Percentiles rank a stretch among this genome's conserved stretches.
These are phyloP conservation scores for Auriscalpium orientale DNA, from an alignment of 768 basidiomycete species.

Conservation along the genomic window DNA sequence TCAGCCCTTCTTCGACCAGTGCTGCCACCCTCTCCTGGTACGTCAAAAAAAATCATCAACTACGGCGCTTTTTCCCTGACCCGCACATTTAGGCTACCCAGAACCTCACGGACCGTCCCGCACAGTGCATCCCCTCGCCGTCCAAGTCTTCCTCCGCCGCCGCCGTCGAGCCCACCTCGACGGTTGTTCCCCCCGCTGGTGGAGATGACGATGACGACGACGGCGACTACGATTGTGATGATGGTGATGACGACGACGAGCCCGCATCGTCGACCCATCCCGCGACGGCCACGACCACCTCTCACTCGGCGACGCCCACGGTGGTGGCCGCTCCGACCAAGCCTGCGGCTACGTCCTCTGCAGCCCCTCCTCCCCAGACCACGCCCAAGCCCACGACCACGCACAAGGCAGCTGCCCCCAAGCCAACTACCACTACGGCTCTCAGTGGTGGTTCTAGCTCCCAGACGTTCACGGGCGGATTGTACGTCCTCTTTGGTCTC, in stretches of 20 bases:
- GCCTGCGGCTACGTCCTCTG: not conserved
- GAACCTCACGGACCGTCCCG: slow-evolving; percentile 39
- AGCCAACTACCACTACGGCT: slow-evolving; percentile 15
- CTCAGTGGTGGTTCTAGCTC: slow-evolving; percentile 3
- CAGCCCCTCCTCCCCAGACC: not conserved
- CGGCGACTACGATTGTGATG: slow-evolving; percentile 9
- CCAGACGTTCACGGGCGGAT: not conserved
- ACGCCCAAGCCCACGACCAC: slow-evolving; percentile 5
- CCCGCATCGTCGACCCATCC: slow-evolving; percentile 3
- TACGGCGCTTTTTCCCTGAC: not conserved
- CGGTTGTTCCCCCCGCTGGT: not conserved
- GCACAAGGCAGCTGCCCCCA: slow-evolving; percentile 16
- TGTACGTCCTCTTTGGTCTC: not conserved
- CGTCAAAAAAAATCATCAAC: slow-evolving; percentile 11
- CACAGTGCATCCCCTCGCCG: slow-evolving; percentile 47
- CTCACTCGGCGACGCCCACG: slow-evolving; percentile 2
- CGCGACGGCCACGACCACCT: not conserved
- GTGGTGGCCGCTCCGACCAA: not conserved
- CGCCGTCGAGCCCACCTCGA: slow-evolving; percentile 3
- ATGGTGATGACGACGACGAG: slow-evolving; percentile 6
- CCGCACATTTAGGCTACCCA: slow-evolving; percentile 35
- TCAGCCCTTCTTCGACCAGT: slow-evolving; percentile 48
- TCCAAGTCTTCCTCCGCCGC: slow-evolving; percentile 12
- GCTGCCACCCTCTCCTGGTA: slow-evolving; percentile 68
- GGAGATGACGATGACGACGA: slow-evolving; percentile 14